Conservation (phyloP, 371 early-diverging fungal species). For the Mucor velutinosus region DNA sequence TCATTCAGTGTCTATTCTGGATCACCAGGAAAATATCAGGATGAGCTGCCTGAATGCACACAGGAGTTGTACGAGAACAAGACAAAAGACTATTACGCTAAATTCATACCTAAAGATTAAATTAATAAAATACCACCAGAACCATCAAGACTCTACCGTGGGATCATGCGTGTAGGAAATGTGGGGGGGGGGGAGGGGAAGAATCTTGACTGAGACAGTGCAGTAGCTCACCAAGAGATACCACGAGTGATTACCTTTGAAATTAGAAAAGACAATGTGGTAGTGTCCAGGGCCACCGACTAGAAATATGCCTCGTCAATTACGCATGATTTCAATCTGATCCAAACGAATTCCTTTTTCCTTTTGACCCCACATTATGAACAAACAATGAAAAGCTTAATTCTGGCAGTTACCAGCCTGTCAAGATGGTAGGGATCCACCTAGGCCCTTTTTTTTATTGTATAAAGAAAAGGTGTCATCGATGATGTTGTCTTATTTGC, state of each 20-base stretch:
- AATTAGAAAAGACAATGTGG: too few relatives aligned
- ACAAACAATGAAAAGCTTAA: neutral
- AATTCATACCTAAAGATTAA: constrained; percentile 66
- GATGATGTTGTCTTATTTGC: too few relatives aligned
- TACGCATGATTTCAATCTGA: neutral
- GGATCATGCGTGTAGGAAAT: too few relatives aligned
- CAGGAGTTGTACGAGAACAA: constrained; percentile 76
- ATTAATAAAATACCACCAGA: constrained; percentile 7
- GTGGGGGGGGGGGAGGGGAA: too few relatives aligned
- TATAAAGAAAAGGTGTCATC: neutral
- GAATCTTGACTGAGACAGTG: too few relatives aligned
- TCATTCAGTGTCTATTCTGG: constrained; percentile 87
- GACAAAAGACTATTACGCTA: constrained; percentile 79
- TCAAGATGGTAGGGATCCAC: neutral
- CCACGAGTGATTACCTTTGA: too few relatives aligned
- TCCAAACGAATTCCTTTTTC: neutral
- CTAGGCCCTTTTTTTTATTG: neutral
- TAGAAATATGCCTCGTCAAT: constrained; percentile 1
- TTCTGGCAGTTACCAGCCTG: neutral
- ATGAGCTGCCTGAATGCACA: constrained; percentile 84
- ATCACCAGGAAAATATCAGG: constrained; percentile 74
- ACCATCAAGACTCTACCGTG: too few relatives aligned
- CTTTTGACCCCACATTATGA: neutral
- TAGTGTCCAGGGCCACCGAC: neutral
- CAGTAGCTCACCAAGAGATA: too few relatives aligned